Evolutionary conservation across 371 early-diverging fungal species (phyloP).

Genomic region (Lichtheimia hyalospora): DNA sequence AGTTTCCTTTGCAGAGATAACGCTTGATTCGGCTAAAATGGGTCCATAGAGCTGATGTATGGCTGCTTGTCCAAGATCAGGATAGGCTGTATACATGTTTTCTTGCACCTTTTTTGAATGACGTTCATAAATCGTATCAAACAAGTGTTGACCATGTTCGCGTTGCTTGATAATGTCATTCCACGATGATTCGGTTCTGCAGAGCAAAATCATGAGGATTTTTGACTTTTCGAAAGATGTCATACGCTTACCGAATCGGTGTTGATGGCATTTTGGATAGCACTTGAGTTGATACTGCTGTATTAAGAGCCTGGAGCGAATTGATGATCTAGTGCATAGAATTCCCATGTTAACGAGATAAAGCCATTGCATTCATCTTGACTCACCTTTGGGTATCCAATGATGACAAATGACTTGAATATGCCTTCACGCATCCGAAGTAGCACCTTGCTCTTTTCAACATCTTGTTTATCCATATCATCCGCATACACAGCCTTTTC

Average conservation of each 20-base stretch:
- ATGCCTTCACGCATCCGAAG: constrained; percentile 36
- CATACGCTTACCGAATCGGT: constrained; percentile 14
- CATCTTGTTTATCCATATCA: not conserved
- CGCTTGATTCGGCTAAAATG: constrained; percentile 21
- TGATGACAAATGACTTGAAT: constrained; percentile 30
- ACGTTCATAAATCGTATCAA: constrained; percentile 32
- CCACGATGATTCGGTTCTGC: constrained; percentile 56
- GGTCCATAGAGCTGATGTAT: constrained; percentile 39
- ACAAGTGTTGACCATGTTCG: constrained; percentile 44
- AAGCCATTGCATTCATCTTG: too few relatives aligned
- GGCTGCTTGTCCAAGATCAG: constrained; percentile 39
- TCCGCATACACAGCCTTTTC: constrained; percentile 8
- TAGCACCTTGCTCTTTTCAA: constrained; percentile 15
- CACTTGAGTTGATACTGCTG: constrained; percentile 23
- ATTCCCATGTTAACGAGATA: not conserved
- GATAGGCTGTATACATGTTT: constrained; percentile 27
- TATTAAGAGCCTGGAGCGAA: constrained; percentile 24
- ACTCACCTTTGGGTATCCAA: constrained; percentile 40
- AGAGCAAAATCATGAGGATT: not conserved
- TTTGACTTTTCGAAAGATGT: not conserved
- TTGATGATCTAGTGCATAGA: constrained; percentile 31
- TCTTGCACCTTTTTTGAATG: constrained; percentile 28
- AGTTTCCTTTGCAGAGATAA: constrained; percentile 31
- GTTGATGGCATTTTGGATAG: constrained; percentile 6
- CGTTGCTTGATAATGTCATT: constrained; percentile 76